These are phyloP conservation scores for Hygrophorus pudorinus DNA, from an alignment of 768 basidiomycete species.

Conservation along the genomic window DNA sequence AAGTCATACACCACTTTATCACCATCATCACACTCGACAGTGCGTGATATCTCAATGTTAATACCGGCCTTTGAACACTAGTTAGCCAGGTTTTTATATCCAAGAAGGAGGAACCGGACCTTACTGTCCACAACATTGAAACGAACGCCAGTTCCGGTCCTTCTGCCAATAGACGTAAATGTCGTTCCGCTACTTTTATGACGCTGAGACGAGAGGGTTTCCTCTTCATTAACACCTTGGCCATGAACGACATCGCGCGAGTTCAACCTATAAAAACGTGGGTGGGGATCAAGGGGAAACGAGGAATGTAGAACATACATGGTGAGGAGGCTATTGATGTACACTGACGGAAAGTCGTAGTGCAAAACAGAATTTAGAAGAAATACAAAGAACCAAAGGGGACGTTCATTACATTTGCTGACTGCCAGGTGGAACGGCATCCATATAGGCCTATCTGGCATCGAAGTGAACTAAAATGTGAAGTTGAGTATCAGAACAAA, in stretches of 20 bases:
- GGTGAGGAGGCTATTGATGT: slow-evolving; percentile 16
- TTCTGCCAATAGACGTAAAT: slow-evolving; percentile 1
- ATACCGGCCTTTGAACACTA: background rate
- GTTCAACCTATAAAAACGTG: slow-evolving; percentile 8
- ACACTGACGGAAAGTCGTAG: slow-evolving; percentile 7
- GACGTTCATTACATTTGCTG: slow-evolving; percentile 15
- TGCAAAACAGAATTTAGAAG: background rate
- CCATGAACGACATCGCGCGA: slow-evolving; percentile 12
- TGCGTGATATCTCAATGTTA: slow-evolving; percentile 6
- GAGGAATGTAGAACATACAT: slow-evolving; percentile 2
- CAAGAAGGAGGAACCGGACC: background rate
- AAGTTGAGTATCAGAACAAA: background rate
- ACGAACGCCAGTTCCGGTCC: slow-evolving; percentile 5
- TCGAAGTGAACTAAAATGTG: slow-evolving; percentile 13
- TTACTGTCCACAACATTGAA: slow-evolving; percentile 9
- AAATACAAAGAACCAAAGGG: background rate
- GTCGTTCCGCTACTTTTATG: background rate
- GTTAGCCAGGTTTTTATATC: background rate
- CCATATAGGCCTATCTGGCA: slow-evolving; percentile 16
- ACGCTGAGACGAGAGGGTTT: slow-evolving; percentile 2
- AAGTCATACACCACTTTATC: background rate
- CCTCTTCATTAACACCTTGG: slow-evolving; percentile 13
- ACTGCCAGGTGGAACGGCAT: slow-evolving; percentile 18
- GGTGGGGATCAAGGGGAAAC: too few species aligned
- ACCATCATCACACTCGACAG: background rate